Conservation (phyloP, 2,329 filamentous ascomycete species). For the Trichophyton schoenleinii region DNA sequence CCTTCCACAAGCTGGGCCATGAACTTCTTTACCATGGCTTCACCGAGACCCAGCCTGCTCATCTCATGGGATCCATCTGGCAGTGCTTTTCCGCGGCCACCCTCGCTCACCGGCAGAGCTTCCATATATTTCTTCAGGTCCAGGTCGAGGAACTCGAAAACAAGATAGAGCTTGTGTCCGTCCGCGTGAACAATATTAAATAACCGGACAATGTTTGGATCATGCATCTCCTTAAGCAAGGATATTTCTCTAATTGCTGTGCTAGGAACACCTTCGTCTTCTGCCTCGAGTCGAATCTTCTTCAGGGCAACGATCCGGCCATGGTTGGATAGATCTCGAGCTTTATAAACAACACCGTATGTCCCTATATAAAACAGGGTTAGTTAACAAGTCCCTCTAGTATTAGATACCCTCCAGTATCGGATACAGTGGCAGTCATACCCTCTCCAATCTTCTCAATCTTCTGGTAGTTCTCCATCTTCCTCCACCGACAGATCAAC, state of each 20-base stretch:
- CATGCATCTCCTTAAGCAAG: constrained; percentile 85
- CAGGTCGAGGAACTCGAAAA: constrained; percentile 81
- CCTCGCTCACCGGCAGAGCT: constrained; percentile 68
- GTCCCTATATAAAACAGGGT: constrained; percentile 48
- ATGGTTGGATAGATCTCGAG: constrained; percentile 66
- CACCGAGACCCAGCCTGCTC: constrained; percentile 57
- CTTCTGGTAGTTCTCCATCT: constrained; percentile 93
- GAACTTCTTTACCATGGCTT: constrained; percentile 80
- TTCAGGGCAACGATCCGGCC: constrained; percentile 85
- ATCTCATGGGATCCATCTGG: constrained; percentile 61
- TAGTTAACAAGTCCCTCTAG: neutral
- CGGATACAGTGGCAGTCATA: constrained; percentile 34
- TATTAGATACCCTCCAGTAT: neutral
- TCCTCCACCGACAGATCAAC: constrained; percentile 8
- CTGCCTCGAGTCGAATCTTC: constrained; percentile 89
- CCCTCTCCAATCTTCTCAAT: constrained; percentile 94
- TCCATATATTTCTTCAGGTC: constrained; percentile 97
- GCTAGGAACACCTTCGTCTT: constrained; percentile 85
- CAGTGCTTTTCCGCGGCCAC: constrained; percentile 71
- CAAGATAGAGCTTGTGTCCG: constrained; percentile 86
- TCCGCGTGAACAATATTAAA: constrained; percentile 91
- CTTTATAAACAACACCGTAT: constrained; percentile 93
- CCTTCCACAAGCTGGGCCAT: constrained; percentile 80
- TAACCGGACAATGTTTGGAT: constrained; percentile 77
- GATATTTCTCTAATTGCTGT: constrained; percentile 92